Evolutionary conservation across 345 rosid species (phyloP), one percentile per base, ranked within the genome.

Genomic region (Hibiscus tridactylites): DNA sequence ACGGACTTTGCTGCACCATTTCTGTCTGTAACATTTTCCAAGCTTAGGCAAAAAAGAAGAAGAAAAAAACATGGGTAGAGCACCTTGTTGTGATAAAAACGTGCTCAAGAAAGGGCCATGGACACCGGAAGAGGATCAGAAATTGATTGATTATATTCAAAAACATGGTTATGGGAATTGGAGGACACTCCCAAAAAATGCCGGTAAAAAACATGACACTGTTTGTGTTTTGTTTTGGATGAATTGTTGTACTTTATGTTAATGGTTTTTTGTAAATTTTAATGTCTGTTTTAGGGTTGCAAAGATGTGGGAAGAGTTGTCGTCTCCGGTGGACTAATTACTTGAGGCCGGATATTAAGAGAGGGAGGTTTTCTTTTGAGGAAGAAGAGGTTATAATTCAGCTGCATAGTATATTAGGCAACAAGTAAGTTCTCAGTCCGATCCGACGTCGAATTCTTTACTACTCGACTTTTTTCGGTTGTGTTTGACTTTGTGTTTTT

Each of bases 131-230:
- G 98, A 92, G 79, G 98, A 92, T 68, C 81, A 81, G 79, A 91
- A 83, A 64, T 80, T 93, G 67, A 47, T 83, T 66, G 88, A 84
- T 54, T 93, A 89, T 74, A 89, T 93, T 71, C 82, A 89, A 7
- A 83, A 82, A 72, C 90, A 93, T 79, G 98, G 98, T 6, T 88
- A 84, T 59, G 93, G 98, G 13, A 88, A 87, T 60, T 92, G 98
- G 98, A 86, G 96, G 71, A 85, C 90, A 13, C 93, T 92, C 37
- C 97, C 98, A 12, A 84, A 88, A 72, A 86, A 92, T 85, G 98
- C 97, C 1, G 95, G 98, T 91, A 65, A 6, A 78, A 10, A 0
- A 11, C 29, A 39, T 0, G 44, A 39, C 44, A 39, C 9, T 2
- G 2, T n/a, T n/a, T 39, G 44, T 8, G 8, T 39, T 39, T 35